phyloP scores from a whole-genome alignment of 2,329 filamentous ascomycete genomes.

The Magnaporthiopsis rhizophila region DNA sequence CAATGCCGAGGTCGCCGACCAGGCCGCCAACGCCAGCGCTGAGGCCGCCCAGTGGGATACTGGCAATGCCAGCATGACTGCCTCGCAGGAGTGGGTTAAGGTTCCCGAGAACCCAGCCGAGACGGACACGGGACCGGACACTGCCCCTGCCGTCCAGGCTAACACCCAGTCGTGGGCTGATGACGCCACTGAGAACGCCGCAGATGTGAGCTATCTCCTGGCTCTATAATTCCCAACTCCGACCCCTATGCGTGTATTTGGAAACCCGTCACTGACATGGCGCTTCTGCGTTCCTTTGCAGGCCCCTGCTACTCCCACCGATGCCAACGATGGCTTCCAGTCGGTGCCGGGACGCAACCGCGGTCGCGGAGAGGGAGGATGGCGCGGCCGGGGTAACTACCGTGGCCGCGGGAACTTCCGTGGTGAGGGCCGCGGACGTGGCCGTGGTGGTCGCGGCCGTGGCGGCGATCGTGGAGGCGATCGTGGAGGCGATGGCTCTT shows the following conservation, averaged over 20 bases:
- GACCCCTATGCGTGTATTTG: no score
- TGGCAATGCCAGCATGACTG: conserved; percentile 30
- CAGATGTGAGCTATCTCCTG: conserved; percentile 28
- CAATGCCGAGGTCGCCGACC: conserved; percentile 44
- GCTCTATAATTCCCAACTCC: background rate
- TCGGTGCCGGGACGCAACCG: conserved; percentile 57
- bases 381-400: conserved; percentile 36
- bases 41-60: conserved; percentile 56
- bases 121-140: conserved; percentile 57
- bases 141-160: conserved; percentile 47
- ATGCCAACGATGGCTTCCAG: conserved; percentile 60
- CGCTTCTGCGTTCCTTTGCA: background rate
- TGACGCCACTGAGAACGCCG: conserved; percentile 53
- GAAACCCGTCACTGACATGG: no score
- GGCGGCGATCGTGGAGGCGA: conserved; percentile 17
- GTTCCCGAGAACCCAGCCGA: conserved; percentile 64
- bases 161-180: conserved; percentile 73
- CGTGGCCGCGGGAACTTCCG: conserved; percentile 45
- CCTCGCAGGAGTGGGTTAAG: conserved; percentile 66
- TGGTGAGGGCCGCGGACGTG: conserved; percentile 35
- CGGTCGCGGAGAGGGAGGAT: conserved; percentile 43
- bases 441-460: conserved; percentile 26
- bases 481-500: background rate
- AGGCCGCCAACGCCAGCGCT: conserved; percentile 51
- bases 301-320: conserved; percentile 28